Base-by-base conservation (phyloP, 352 stramenopile genomes). In the Thraustochytrium sp. region DNA sequence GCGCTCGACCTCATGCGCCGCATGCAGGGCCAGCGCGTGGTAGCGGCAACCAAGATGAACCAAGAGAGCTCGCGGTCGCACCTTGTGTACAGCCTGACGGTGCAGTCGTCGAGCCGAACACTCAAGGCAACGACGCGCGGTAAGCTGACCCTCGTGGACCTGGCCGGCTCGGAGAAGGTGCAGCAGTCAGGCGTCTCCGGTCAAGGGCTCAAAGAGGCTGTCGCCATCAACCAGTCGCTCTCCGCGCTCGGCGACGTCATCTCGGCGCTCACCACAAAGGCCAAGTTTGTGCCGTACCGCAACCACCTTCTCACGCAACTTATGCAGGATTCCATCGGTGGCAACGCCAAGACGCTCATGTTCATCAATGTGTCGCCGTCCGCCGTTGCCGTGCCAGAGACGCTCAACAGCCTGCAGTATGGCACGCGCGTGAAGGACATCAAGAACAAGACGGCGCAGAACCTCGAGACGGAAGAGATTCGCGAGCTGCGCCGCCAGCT, bases 271-370 rank as follows among this genome's bases (percentile, higher is more conserved):
- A 92, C 94, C 2, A 98, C 96, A 86, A 84, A 75, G 21, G 3
- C 31, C 21, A 75, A 68, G 40, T 84, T 88, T 51, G 90, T 98
- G 37, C 97, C 97, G 56, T 99, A 98, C 90, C 90, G 97, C 61
- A 99, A 99, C 88, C 97, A 91, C 44, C 99, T 99, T 86, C 90
- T 99, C n/a, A 99, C 97, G 31, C 98, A 99, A 86, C 91, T 99
- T 38, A 90, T 99, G 55, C 29, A 48, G 89, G 95, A 97, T 65
- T 96, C 93, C 80, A 91, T 99, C 3, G 97, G 82, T 96, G 96
- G 18, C 95, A 99, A 80, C 31, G 51, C 68, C 34, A 80, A 64
- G 65, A 77, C 51, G 21, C 51, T 80, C 34, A 65, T 80, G 68
- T 80, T 64, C n/a, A 54, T 80, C 2, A 80, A 80, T 31, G 68